Conservation (phyloP, 148 eudicot species). For the Rhododendron kiyosumense region DNA sequence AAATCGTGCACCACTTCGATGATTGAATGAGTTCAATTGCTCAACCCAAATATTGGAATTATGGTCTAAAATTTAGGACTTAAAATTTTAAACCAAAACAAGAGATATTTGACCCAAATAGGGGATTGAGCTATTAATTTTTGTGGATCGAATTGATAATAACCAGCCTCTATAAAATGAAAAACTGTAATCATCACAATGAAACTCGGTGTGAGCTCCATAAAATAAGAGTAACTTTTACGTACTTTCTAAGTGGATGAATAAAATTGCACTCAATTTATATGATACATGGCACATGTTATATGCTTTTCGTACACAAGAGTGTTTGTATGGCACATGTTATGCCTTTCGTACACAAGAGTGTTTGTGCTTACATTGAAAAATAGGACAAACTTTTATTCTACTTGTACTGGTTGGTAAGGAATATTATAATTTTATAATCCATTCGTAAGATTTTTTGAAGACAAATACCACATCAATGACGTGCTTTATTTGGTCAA, state of each 20-base stretch:
- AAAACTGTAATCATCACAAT: neutral
- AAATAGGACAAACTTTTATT: neutral
- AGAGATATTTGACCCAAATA: neutral
- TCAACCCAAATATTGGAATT: no score
- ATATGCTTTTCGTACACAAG: neutral
- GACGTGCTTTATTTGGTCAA: neutral
- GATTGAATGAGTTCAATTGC: no score
- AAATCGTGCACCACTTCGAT: neutral
- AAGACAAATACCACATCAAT: no score
- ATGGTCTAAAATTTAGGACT: no score
- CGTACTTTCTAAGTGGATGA: neutral
- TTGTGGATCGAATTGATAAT: no score
- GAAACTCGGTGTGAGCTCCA: no score
- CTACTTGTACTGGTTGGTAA: neutral
- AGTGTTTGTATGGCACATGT: no score
- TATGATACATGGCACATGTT: no score
- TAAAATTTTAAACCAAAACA: neutral
- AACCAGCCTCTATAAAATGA: neutral
- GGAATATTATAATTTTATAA: no score
- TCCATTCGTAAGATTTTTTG: neutral
- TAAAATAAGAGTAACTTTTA: neutral
- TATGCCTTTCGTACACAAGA: no score
- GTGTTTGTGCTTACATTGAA: neutral
- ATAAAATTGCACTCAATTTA: no score
- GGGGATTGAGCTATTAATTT: no score